Conservation (phyloP, 148 eudicot species). For the Fagopyrum esculentum region DNA sequence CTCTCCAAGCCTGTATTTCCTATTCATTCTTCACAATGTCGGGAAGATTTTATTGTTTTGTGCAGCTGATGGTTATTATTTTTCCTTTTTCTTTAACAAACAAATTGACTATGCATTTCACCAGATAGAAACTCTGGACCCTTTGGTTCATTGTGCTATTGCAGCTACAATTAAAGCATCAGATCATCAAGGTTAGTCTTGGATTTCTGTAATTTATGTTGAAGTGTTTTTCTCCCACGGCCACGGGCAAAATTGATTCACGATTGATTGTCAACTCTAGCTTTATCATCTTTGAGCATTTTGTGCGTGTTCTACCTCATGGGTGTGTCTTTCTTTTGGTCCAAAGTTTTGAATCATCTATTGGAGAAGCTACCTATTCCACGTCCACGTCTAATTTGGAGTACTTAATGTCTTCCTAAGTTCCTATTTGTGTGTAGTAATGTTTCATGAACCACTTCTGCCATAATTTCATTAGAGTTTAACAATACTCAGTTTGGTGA, state of each 20-base stretch:
- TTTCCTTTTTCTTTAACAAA: not conserved
- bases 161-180: slow-evolving; percentile 55
- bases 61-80: not conserved
- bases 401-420: not conserved
- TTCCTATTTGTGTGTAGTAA: not conserved
- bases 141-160: slow-evolving; percentile 79
- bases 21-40: not conserved
- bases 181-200: slow-evolving; percentile 78
- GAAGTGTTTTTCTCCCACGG: not conserved
- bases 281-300: not conserved
- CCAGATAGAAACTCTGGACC: slow-evolving; percentile 76
- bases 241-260: not conserved
- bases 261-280: not conserved
- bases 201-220: not conserved
- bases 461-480: not conserved
- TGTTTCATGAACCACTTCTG: not conserved
- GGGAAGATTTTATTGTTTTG: not conserved
- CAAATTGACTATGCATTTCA: slow-evolving; percentile 14
- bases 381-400: not conserved
- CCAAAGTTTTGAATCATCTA: not conserved
- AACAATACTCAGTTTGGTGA: not conserved
- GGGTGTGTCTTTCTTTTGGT: not conserved
- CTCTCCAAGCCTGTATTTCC: not conserved
- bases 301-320: not conserved
- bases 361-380: not conserved